Evolutionary conservation across 2,329 filamentous ascomycete species (phyloP).

Genomic region (Pseudogymnoascus sp.): DNA sequence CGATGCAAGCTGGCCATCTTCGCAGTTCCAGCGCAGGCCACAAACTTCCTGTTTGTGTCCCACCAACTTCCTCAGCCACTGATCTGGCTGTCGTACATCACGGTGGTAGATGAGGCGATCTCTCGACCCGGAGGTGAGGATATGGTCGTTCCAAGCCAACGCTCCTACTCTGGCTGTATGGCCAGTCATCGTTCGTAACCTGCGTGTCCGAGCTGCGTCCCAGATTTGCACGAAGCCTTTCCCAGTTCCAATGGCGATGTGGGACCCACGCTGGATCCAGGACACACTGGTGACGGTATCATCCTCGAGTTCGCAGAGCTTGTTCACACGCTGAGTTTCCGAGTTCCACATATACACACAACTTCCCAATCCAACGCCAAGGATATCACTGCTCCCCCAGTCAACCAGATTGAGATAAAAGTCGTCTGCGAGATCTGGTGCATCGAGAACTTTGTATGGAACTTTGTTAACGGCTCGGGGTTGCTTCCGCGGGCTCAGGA

Average conservation of each 20-base stretch:
- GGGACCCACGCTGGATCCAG: conserved; percentile 96
- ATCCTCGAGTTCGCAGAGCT: conserved; percentile 84
- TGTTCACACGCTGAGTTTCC: conserved; percentile 80
- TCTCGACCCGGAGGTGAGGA: conserved; percentile 87
- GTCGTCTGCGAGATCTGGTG: conserved; percentile 90
- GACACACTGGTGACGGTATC: conserved; percentile 94
- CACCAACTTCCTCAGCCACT: conserved; percentile 76
- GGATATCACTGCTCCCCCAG: conserved; percentile 90
- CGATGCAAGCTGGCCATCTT: conserved; percentile 88
- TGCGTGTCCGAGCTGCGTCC: conserved; percentile 81
- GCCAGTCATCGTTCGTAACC: conserved; percentile 91
- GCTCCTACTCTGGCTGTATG: conserved; percentile 90
- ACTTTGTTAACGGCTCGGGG: conserved; percentile 90
- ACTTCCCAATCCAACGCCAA: conserved; percentile 84
- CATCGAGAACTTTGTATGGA: conserved; percentile 94
- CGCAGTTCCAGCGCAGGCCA: conserved; percentile 91
- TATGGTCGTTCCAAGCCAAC: conserved; percentile 95
- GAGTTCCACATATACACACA: conserved; percentile 99
- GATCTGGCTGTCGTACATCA: conserved; percentile 85
- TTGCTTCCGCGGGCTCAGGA: conserved; percentile 81
- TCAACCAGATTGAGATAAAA: conserved; percentile 97
- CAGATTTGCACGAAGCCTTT: conserved; percentile 96
- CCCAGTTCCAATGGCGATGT: conserved; percentile 88
- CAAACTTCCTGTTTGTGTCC: conserved; percentile 98
- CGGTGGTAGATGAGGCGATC: conserved; percentile 92